Evolutionary conservation across 2,329 filamentous ascomycete species (phyloP).

Genomic region (Fusarium devonianum): DNA sequence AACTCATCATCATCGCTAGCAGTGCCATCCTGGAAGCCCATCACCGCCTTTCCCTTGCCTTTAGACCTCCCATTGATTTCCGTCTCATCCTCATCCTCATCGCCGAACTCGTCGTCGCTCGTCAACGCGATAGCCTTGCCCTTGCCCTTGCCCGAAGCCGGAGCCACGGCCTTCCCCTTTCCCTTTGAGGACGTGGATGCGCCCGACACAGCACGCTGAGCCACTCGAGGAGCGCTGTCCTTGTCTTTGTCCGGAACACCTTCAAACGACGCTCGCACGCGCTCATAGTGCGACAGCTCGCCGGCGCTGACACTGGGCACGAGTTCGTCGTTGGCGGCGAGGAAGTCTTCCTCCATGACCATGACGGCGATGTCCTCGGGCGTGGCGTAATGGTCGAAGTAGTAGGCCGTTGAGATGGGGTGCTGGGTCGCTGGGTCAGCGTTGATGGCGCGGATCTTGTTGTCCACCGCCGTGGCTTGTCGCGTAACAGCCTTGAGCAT

Average conservation of each 20-base stretch:
- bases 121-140: constrained; percentile 44
- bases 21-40: constrained; percentile 60
- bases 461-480: constrained; percentile 82
- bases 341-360: constrained; percentile 89
- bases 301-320: constrained; percentile 94
- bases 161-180: constrained; percentile 45
- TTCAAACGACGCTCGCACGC: constrained; percentile 84
- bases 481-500: constrained; percentile 99
- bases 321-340: constrained; percentile 80
- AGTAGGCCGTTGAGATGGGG: constrained; percentile 84
- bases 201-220: constrained; percentile 36
- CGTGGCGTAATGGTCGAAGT: constrained; percentile 91
- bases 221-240: constrained; percentile 46
- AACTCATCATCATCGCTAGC: constrained; percentile 64
- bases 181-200: constrained; percentile 43
- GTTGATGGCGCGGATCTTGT: constrained; percentile 78
- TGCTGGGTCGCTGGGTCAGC: constrained; percentile 46
- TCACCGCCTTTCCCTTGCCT: constrained; percentile 64
- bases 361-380: constrained; percentile 84
- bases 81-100: constrained; percentile 46
- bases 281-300: constrained; percentile 89
- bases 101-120: constrained; percentile 46
- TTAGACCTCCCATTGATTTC: constrained; percentile 50
- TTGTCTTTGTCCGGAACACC: constrained; percentile 52
- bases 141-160: constrained; percentile 42